phyloP scores from a whole-genome alignment of 352 stramenopile species.

The Pythium utonaiense region DNA sequence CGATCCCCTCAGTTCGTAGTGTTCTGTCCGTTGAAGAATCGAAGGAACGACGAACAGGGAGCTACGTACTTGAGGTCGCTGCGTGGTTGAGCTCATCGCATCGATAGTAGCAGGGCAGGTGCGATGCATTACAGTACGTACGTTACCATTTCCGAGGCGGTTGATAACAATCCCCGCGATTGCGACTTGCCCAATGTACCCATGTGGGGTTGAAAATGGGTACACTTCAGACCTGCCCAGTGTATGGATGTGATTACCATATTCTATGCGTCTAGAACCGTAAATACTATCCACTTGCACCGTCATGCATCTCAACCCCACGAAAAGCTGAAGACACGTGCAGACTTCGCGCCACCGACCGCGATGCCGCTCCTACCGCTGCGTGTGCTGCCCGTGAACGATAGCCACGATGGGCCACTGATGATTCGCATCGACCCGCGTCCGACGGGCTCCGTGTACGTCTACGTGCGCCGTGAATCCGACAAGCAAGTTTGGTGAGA shows the following conservation, averaged over 20 bases:
- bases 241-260: background rate
- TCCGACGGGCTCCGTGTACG: conserved; percentile 6
- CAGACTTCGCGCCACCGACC: background rate
- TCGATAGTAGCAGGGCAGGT: no score
- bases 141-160: no score
- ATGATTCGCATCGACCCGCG: conserved; percentile 8
- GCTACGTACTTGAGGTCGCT: no score
- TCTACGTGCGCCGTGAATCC: conserved; percentile 14
- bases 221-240: no score
- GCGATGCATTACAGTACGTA: no score
- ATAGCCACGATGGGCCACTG: conserved; percentile 4
- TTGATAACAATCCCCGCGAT: no score
- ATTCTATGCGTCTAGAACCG: background rate
- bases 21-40: no score
- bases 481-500: conserved; percentile 15
- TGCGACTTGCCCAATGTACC: no score
- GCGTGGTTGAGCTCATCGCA: no score
- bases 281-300: background rate
- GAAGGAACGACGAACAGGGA: no score
- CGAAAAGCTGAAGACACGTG: no score
- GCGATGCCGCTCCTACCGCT: conserved; percentile 13
- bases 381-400: conserved; percentile 12
- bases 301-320: background rate
- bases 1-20: no score
- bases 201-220: background rate